These are phyloP conservation scores for Trichoderma simmonsii DNA, from an alignment of 2,329 filamentous ascomycete genomes.

Conservation along the genomic window DNA sequence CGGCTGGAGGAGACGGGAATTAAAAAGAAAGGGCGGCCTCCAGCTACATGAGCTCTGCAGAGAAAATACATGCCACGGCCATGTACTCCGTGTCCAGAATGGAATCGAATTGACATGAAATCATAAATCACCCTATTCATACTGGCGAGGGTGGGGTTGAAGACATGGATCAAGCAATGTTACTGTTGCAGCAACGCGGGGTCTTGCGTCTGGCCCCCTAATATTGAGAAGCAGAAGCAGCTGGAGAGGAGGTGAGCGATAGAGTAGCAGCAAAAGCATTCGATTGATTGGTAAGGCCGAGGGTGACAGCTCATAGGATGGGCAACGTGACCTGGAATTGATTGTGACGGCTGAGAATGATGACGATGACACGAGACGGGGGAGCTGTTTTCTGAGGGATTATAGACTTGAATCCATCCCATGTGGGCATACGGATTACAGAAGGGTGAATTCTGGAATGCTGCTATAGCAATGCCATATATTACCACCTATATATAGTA, in stretches of 20 bases:
- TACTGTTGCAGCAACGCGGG: not conserved
- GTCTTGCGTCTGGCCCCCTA: not conserved
- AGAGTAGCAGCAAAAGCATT: not conserved
- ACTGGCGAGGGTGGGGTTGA: not conserved
- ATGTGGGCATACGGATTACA: not conserved
- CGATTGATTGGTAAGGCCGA: not conserved
- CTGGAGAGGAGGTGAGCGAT: conserved; percentile 1
- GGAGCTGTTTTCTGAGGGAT: not conserved
- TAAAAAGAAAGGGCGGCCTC: not conserved
- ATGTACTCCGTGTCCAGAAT: not conserved
- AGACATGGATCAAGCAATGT: not conserved
- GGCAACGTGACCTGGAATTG: not conserved
- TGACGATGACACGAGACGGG: not conserved
- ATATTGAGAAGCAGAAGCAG: not conserved
- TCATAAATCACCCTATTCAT: not conserved
- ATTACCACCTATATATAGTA: not conserved
- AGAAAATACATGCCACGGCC: not conserved
- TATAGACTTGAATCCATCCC: not conserved
- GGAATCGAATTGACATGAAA: not conserved
- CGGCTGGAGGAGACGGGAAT: not conserved
- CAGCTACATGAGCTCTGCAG: not conserved
- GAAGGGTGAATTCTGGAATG: not conserved
- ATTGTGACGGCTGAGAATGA: not conserved
- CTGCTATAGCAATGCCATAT: not conserved
- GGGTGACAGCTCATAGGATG: not conserved